phyloP scores from a whole-genome alignment of 345 rosid genomes.

The Eutrema yunnanense region DNA sequence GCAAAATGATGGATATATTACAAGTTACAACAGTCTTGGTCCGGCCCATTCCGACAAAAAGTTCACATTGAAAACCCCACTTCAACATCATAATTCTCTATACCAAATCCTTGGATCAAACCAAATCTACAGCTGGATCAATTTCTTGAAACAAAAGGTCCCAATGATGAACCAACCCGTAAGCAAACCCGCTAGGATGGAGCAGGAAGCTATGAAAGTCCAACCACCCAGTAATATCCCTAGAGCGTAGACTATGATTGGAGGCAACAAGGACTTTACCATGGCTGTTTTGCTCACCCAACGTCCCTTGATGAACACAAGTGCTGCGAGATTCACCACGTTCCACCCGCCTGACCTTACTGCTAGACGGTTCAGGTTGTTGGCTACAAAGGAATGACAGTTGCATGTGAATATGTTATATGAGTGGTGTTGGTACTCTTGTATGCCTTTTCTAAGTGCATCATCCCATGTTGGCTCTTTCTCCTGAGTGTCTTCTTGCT shows the following conservation, averaged over 20 bases:
- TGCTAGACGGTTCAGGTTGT: constrained; percentile 77
- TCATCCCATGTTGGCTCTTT: constrained; percentile 62
- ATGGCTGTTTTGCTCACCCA: constrained; percentile 70
- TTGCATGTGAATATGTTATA: constrained; percentile 91
- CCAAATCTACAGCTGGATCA: constrained; percentile 56
- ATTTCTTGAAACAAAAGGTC: constrained; percentile 64
- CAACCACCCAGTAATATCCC: constrained; percentile 65
- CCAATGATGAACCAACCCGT: constrained; percentile 76
- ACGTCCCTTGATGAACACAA: constrained; percentile 62
- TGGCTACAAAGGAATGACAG: constrained; percentile 94
- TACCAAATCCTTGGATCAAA: background rate
- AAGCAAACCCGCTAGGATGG: constrained; percentile 50
- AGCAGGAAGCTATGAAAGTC: constrained; percentile 48
- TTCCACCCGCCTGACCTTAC: constrained; percentile 74
- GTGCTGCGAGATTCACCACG: constrained; percentile 70
- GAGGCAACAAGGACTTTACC: constrained; percentile 52
- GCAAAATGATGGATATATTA: background rate
- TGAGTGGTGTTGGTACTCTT: constrained; percentile 72
- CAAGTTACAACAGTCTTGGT: background rate
- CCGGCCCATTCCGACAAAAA: constrained; percentile 3
- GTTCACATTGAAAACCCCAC: background rate
- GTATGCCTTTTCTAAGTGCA: constrained; percentile 60
- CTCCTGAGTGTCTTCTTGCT: constrained; percentile 27
- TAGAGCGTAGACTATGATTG: constrained; percentile 37
- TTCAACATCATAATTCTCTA: background rate